Evolutionary conservation across 306 rosid genomes (phyloP), one percentile per base, ranked within the genome.

Genomic region (Quercus parvula): DNA sequence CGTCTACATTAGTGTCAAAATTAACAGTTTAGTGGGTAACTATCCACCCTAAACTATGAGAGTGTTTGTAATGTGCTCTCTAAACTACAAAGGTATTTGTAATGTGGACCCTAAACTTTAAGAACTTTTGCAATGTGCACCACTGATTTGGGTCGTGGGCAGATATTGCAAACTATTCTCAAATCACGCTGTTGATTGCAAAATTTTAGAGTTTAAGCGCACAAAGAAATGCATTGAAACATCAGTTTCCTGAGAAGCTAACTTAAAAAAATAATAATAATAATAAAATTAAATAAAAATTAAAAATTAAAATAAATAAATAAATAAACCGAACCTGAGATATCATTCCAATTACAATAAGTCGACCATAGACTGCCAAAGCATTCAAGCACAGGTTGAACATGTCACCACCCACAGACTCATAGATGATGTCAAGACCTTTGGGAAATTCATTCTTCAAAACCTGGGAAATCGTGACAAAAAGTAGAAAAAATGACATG

Each of bases 381-480:
- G 99, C 91, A 85, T 91, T 87, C 88, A 94, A 79, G 86, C 99
- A 92, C 90, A 92, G 78, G 73, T 85, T 84, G 33, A 94, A 84
- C 99, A 94, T 92, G 82, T 87, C 87, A n/a, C 99, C 99, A 2
- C 99, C 99, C 74, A 94, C 99, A 49, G 97, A 92, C 88, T 94
- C 99, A 54, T 94, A 94, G 85, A 94, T 88, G 84, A 92, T 85
- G 81, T 94, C 97, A 62, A 92, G 41, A 62, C 99, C 99, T 80
- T 92, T 84, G 1, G 97, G 90, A 75, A 85, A 94, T 88, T 94
- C 97, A 64, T 87, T 86, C 77, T 49, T 85, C 24, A 94, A 84
- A 84, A 91, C 97, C 99, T 94, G 84, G 77, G 68, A 75, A 83
- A 8, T 41, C 22, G 30, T 12, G 59, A 63, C 19, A 67, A n/a